These are phyloP conservation scores for Lecanosticta acicola DNA, from an alignment of 2,329 filamentous ascomycete species.

Conservation along the genomic window DNA sequence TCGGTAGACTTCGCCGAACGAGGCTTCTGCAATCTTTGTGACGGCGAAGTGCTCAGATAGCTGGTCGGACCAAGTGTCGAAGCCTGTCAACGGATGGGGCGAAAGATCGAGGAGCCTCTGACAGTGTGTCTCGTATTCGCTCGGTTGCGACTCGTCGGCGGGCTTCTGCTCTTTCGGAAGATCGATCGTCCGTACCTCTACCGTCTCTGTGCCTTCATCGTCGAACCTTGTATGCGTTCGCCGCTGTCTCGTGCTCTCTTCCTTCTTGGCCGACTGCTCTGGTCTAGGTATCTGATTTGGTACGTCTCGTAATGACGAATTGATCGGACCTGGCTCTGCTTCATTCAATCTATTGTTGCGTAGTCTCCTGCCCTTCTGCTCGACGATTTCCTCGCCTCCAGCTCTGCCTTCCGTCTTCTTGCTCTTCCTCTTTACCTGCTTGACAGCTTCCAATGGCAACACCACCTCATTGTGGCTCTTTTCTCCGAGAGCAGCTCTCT, in stretches of 20 bases:
- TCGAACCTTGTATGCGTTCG: background rate
- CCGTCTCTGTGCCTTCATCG: background rate
- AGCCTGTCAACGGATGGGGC: slow-evolving; percentile 32
- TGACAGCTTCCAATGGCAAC: slow-evolving; percentile 8
- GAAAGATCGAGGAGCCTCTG: slow-evolving; percentile 26
- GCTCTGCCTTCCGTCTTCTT: slow-evolving; percentile 7
- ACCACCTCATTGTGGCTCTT: slow-evolving; percentile 21
- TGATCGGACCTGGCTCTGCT: background rate
- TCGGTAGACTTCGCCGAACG: slow-evolving; percentile 61
- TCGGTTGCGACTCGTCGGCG: background rate
- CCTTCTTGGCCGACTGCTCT: background rate
- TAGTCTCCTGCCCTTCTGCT: slow-evolving; percentile 1
- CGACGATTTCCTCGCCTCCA: background rate
- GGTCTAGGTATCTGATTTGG: background rate
- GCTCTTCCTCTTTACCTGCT: slow-evolving; percentile 4
- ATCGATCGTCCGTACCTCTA: background rate
- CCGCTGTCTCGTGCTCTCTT: background rate
- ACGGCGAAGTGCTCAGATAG: slow-evolving; percentile 45
- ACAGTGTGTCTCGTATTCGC: slow-evolving; percentile 26
- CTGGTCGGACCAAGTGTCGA: slow-evolving; percentile 38
- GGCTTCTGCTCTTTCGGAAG: background rate
- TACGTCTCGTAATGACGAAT: background rate
- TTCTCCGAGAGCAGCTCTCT: slow-evolving; percentile 19
- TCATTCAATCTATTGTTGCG: background rate
- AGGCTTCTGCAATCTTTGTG: slow-evolving; percentile 60